These are phyloP conservation scores for Candida orba DNA, from an alignment of 805 yeast species.

Conservation along the genomic window DNA sequence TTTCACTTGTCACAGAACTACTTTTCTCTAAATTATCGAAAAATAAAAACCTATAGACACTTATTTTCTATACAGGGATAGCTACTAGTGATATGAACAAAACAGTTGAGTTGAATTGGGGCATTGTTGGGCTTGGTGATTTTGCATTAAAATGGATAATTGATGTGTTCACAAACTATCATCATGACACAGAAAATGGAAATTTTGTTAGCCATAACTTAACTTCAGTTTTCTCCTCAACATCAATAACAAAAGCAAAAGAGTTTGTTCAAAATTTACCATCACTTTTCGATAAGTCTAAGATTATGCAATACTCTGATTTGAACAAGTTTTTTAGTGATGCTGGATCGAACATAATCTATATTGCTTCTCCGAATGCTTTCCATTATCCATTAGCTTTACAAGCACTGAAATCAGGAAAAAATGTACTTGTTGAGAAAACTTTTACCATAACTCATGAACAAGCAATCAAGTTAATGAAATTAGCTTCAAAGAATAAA, in stretches of 20 bases:
- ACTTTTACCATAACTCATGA: constrained; percentile 42
- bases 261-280: not conserved
- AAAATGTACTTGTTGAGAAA: constrained; percentile 49
- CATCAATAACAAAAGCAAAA: not conserved
- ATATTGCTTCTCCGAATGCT: constrained; percentile 49
- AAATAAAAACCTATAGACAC: not conserved
- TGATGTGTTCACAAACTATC: not conserved
- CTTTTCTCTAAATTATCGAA: too few species aligned
- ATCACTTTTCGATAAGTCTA: not conserved
- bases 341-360: constrained; percentile 39
- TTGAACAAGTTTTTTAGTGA: constrained; percentile 41
- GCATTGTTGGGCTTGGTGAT: constrained; percentile 2
- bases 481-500: constrained; percentile 36
- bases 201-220: not conserved
- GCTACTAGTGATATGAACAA: not conserved
- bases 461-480: constrained; percentile 36
- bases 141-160: constrained; percentile 1
- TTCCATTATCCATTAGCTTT: constrained; percentile 41
- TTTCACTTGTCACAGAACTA: too few species aligned
- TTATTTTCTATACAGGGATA: too few species aligned
- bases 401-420: constrained; percentile 35
- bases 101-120: not conserved
- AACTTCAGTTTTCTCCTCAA: not conserved
- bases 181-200: not conserved
- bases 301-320: constrained; percentile 11